Conservation (phyloP, 192 early-diverging fungal genomes). For the Physocladia obscura region DNA sequence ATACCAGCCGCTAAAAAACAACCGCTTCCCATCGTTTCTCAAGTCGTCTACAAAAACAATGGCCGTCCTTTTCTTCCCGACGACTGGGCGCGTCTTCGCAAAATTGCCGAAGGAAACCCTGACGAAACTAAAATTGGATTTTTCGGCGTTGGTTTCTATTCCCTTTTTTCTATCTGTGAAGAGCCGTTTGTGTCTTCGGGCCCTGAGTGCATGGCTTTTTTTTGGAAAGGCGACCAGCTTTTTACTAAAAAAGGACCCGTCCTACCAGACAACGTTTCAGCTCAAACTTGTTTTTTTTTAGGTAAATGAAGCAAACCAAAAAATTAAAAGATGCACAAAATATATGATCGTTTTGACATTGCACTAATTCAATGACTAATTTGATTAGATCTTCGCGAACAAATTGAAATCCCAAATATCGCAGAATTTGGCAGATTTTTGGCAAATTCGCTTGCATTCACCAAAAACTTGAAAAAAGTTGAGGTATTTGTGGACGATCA, state of each 20-base stretch:
- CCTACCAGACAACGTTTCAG: constrained; percentile 41
- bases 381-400: constrained; percentile 60
- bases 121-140: constrained; percentile 78
- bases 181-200: constrained; percentile 82
- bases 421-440: constrained; percentile 67
- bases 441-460: constrained; percentile 74
- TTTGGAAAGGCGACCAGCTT: constrained; percentile 80
- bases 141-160: constrained; percentile 85
- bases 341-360: too few species aligned
- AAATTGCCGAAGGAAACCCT: constrained; percentile 91
- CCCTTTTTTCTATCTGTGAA: constrained; percentile 85
- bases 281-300: constrained; percentile 76
- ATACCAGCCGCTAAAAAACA: background rate
- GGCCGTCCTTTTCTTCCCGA: constrained; percentile 75
- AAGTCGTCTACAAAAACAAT: constrained; percentile 76
- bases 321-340: too few species aligned
- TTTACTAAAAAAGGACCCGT: constrained; percentile 71
- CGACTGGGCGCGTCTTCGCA: constrained; percentile 78
- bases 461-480: constrained; percentile 67
- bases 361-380: too few species aligned
- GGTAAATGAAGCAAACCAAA: too few species aligned
- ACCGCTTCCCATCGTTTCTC: constrained; percentile 36
- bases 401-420: constrained; percentile 66
- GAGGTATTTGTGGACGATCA: constrained; percentile 63
- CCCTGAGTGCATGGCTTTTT: constrained; percentile 80